These are phyloP conservation scores for Xanthoconium purpureum DNA, from an alignment of 768 basidiomycete genomes.

Conservation along the genomic window DNA sequence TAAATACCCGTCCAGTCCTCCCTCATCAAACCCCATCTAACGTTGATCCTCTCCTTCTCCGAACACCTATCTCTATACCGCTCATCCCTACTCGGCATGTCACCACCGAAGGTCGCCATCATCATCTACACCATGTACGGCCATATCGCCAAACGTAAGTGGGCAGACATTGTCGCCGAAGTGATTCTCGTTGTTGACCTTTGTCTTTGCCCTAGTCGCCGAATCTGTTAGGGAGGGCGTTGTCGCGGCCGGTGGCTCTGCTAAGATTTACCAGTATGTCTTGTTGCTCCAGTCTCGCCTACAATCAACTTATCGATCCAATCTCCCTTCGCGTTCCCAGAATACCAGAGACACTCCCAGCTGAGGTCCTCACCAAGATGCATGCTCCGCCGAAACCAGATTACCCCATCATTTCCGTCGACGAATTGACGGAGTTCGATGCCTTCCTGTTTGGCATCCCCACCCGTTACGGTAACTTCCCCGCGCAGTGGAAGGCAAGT, in stretches of 20 bases:
- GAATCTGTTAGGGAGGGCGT: conserved; percentile 48
- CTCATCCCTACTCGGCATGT: conserved; percentile 27
- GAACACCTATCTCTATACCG: too few species aligned
- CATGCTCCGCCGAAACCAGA: conserved; percentile 64
- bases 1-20: too few species aligned
- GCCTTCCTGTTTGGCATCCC: conserved; percentile 45
- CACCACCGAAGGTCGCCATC: conserved; percentile 59
- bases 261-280: conserved; percentile 55
- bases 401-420: conserved; percentile 38
- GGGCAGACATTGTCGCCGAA: neutral
- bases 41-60: too few species aligned
- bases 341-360: conserved; percentile 74
- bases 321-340: conserved; percentile 32
- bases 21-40: too few species aligned
- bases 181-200: neutral
- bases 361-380: conserved; percentile 65
- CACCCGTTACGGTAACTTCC: conserved; percentile 45
- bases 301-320: neutral
- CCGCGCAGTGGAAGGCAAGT: conserved; percentile 60
- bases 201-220: conserved; percentile 50
- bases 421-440: conserved; percentile 22
- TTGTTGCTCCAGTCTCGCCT: neutral
- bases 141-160: conserved; percentile 66
- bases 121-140: conserved; percentile 74
- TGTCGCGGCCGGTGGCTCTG: conserved; percentile 46